Conservation (phyloP, 495 filamentous ascomycete genomes). For the Cetradonia linearis region DNA sequence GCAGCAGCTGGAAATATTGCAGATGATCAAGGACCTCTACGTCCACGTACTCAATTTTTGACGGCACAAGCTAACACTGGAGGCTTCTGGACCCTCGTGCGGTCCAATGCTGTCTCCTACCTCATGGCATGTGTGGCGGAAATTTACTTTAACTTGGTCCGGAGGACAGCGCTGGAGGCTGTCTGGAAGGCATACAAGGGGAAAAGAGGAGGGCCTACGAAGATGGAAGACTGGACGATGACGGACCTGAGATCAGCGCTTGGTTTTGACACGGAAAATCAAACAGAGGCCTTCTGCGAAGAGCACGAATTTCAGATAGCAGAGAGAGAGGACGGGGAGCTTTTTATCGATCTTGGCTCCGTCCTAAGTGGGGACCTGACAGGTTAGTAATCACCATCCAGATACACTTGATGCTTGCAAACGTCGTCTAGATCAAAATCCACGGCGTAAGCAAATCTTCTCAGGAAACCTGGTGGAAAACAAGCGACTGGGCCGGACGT, state of each 20-base stretch:
- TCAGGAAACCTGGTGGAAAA: conserved; percentile 40
- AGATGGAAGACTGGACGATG: conserved; percentile 66
- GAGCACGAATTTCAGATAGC: conserved; percentile 55
- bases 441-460: conserved; percentile 37
- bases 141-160: conserved; percentile 74
- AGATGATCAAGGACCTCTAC: conserved; percentile 54
- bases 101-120: conserved; percentile 64
- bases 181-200: conserved; percentile 52
- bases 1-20: conserved; percentile 54
- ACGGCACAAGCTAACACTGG: conserved; percentile 54
- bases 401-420: conserved; percentile 7
- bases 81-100: conserved; percentile 67
- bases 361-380: conserved; percentile 18
- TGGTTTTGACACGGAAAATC: conserved; percentile 61
- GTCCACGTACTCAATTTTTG: conserved; percentile 43
- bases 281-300: conserved; percentile 60
- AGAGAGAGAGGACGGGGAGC: conserved; percentile 38
- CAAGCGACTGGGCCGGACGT: conserved; percentile 40
- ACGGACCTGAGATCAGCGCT: conserved; percentile 54
- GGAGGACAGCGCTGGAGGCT: conserved; percentile 62
- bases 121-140: conserved; percentile 91
- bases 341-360: conserved; percentile 40
- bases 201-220: conserved; percentile 33
- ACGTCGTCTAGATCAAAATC: conserved; percentile 21
- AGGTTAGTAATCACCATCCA: conserved; percentile 21